Percentiles rank a stretch among this genome's conserved stretches.
These are phyloP conservation scores for Mortierella antarctica DNA, from an alignment of 192 early-diverging fungal genomes.

Conservation along the genomic window DNA sequence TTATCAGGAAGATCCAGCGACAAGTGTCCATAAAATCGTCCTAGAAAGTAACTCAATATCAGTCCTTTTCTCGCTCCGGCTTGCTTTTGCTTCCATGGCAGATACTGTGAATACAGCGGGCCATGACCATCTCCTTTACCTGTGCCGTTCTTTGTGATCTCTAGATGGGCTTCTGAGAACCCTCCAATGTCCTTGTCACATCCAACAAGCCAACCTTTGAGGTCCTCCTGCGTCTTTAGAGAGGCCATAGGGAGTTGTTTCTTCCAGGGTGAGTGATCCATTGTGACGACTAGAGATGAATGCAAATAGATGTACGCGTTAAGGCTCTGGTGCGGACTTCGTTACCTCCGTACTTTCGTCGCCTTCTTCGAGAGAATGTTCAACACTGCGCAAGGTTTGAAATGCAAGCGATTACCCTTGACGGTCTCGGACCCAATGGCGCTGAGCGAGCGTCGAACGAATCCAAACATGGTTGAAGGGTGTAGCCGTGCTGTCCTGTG, in stretches of 20 bases:
- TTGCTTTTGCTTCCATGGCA: neutral
- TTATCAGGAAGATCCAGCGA: conserved; percentile 83
- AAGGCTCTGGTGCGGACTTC: neutral
- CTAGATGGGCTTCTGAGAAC: conserved; percentile 40
- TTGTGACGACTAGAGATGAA: conserved; percentile 32
- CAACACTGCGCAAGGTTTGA: neutral
- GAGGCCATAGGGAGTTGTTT: conserved; percentile 77
- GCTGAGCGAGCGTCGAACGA: conserved; percentile 33
- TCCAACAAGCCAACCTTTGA: conserved; percentile 84
- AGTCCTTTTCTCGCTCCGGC: neutral
- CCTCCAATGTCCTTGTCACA: conserved; percentile 93
- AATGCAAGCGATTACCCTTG: conserved; percentile 23
- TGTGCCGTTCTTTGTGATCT: conserved; percentile 59
- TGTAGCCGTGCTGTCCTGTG: no score
- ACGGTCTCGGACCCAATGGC: conserved; percentile 41
- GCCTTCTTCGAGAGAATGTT: neutral
- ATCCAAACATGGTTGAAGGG: conserved; percentile 25
- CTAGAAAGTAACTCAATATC: conserved; percentile 18
- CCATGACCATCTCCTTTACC: conserved; percentile 3
- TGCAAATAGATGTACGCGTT: neutral
- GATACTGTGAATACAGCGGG: no score
- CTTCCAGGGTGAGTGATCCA: conserved; percentile 69
- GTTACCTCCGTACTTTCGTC: neutral
- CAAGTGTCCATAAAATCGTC: conserved; percentile 84
- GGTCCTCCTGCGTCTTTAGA: conserved; percentile 69